Evolutionary conservation across 2,329 filamentous ascomycete species (phyloP), one percentile per base, ranked within the genome.

Genomic region (Pseudogymnoascus sp.): DNA sequence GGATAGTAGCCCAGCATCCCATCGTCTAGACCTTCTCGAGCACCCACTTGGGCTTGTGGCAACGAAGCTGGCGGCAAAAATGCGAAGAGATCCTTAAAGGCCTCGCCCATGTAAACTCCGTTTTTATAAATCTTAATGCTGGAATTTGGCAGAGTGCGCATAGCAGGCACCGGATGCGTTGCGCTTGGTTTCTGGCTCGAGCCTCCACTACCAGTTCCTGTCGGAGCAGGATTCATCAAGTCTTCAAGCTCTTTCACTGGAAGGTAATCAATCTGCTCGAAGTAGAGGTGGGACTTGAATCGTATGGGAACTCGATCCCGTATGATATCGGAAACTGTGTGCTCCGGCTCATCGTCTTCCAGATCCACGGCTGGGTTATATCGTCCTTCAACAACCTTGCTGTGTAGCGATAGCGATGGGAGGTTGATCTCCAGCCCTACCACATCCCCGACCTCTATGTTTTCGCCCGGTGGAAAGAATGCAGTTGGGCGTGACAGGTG

Each of bases 1-100:
- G 94, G 94, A 72, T 96, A 96, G 77, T 99, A 99, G 10, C 94
- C 95, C 1, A 97, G 83, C 82, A 94, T 90, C 37, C 93, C 94
- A 71, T 99, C 94, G 72, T 99, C 94, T 66, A 96, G 85, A 28
- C 91, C 91, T 66, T 94, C 89, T 60, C 94, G 82, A 16, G 90
- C 91, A 11, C 90, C 91, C 44, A 88, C 82, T 67, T 89, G 86
- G 5, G 82, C 78, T 65, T 86, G 83, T 23, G 89, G 88, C 65
- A 85, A 86, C 4, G 91, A 96, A 0, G 94, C 92, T 0, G 92
- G 93, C 0, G 94, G 94, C 0, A 99, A 79, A 76, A 99, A 99
- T 2, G 92, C 87, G 25, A 97, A 84, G 1, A 99, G 83, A 67
- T 95, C 86, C 63, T 89, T 89, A 73, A 96, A 99, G 0, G 93